Conservation (phyloP, 805 yeast species). For the Saccharomycopsis oosterbeekiorum region DNA sequence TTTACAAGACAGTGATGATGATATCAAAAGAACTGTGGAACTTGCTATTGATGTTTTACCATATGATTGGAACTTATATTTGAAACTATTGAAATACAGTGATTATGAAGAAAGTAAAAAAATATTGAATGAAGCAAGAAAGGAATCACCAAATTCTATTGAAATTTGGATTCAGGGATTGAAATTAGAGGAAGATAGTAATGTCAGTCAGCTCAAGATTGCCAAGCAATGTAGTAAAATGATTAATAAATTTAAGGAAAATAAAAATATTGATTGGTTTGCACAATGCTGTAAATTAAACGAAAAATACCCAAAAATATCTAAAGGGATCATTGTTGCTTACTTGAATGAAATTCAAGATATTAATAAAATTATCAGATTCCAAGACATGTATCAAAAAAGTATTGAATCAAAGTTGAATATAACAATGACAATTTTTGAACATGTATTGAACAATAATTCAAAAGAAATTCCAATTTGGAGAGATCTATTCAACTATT, state of each 20-base stretch:
- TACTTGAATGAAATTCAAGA: conserved; percentile 23
- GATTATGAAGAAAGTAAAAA: conserved; percentile 30
- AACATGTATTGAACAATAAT: conserved; percentile 33
- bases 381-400: conserved; percentile 30
- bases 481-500: conserved; percentile 12
- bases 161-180: conserved; percentile 64
- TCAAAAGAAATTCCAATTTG: conserved; percentile 31
- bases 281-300: conserved; percentile 42
- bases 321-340: conserved; percentile 42
- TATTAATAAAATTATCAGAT: conserved; percentile 21
- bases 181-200: conserved; percentile 50
- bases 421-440: conserved; percentile 40
- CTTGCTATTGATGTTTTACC: conserved; percentile 70
- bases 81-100: conserved; percentile 37
- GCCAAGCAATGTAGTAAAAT: conserved; percentile 41
- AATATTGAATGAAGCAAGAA: conserved; percentile 52
- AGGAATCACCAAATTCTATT: conserved; percentile 35
- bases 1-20: conserved; percentile 43
- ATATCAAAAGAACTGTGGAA: conserved; percentile 41
- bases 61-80: conserved; percentile 54
- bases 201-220: conserved; percentile 36
- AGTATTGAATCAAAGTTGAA: conserved; percentile 23
- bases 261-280: conserved; percentile 42
- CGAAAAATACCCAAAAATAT: conserved; percentile 36
- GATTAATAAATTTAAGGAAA: conserved; percentile 30